Conservation (phyloP, 179 eudicot genomes). For the Silene vulgaris region DNA sequence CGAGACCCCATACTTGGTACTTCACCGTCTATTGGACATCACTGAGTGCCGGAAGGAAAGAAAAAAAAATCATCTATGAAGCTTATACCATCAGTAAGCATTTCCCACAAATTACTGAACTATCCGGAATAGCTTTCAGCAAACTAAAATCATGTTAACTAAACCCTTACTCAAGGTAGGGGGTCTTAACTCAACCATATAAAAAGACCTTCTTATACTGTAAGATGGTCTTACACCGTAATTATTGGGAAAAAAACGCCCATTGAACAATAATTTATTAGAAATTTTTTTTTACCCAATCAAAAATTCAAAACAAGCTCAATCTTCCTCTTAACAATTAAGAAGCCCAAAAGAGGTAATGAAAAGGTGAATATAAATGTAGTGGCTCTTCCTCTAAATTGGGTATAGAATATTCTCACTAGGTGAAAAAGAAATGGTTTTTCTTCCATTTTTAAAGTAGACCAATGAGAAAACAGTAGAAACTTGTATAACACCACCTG, state of each 20-base stretch:
- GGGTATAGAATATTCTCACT: conserved; percentile 25
- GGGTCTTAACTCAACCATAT: not conserved
- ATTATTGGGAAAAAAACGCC: not conserved
- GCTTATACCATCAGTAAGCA: not conserved
- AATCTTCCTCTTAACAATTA: conserved; percentile 1
- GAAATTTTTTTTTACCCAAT: not conserved
- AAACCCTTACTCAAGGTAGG: not conserved
- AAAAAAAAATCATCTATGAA: not conserved
- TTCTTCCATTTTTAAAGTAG: not conserved
- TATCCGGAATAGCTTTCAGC: not conserved
- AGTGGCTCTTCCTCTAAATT: conserved; percentile 21
- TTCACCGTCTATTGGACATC: not conserved
- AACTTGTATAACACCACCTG: conserved; percentile 10
- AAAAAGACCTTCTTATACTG: not conserved
- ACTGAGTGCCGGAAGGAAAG: not conserved
- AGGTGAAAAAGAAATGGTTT: conserved; percentile 12
- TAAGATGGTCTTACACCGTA: conserved; percentile 2
- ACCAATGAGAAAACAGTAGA: conserved; percentile 16
- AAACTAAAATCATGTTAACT: not conserved
- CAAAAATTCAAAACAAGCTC: not conserved
- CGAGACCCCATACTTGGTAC: no score
- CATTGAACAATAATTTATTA: no score
- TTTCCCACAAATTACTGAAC: not conserved
- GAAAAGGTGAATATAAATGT: conserved; percentile 16
- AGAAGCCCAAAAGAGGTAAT: conserved; percentile 11